phyloP scores from a whole-genome alignment of 768 basidiomycete species.

The Leccinum ochraceum region DNA sequence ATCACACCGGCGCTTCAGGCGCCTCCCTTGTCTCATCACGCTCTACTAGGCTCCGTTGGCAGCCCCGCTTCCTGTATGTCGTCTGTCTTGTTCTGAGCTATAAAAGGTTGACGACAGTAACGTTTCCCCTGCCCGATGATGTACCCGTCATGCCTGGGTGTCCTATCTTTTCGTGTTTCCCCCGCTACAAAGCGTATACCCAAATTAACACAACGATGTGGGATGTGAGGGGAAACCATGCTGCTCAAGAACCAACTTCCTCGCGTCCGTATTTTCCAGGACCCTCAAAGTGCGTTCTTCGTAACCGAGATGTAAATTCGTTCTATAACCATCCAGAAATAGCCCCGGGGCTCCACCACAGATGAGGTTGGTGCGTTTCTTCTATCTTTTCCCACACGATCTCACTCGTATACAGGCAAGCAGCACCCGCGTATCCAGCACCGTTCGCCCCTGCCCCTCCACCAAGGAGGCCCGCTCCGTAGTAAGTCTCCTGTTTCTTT shows the following conservation, averaged over 20 bases:
- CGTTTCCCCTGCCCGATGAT: conserved; percentile 7
- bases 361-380: conserved; percentile 13
- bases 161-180: conserved; percentile 32
- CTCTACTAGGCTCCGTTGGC: conserved; percentile 30
- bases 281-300: conserved; percentile 20
- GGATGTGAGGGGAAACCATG: conserved; percentile 25
- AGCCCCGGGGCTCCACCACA: conserved; percentile 16
- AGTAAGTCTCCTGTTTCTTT: conserved; percentile 16
- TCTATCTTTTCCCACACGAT: background rate
- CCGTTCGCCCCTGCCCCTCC: conserved; percentile 23
- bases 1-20: conserved; percentile 18
- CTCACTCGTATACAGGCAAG: conserved; percentile 16
- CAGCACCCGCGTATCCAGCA: conserved; percentile 11
- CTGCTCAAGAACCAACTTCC: conserved; percentile 14
- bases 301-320: background rate
- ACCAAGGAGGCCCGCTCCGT: conserved; percentile 18
- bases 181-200: conserved; percentile 36
- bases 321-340: conserved; percentile 4
- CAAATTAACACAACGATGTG: conserved; percentile 34
- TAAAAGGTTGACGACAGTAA: conserved; percentile 22
- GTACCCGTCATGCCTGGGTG: conserved; percentile 31
- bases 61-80: conserved; percentile 22
- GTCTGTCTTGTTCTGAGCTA: conserved; percentile 17
- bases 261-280: conserved; percentile 17
- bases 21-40: conserved; percentile 16